Base-by-base conservation (phyloP, 148 eudicot species). In the Drosera capensis region DNA sequence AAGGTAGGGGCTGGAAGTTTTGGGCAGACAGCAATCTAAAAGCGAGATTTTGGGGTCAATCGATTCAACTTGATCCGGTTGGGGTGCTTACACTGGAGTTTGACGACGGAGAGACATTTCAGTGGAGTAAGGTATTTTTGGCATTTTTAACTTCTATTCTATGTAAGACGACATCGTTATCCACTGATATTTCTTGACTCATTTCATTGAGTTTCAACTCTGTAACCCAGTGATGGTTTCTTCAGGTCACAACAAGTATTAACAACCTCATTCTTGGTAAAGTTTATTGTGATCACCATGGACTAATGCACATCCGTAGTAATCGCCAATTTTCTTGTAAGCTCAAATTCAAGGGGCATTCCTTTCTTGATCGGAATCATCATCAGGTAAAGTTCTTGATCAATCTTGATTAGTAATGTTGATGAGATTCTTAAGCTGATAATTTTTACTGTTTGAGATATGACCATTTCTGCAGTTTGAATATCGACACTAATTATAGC, bases 1-100 rank as follows among this genome's bases (percentile, higher is more conserved):
- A 79, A 59, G 96, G 94, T 51, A 76, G 57, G 47, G 96, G 94
- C 21, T 86, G 96, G 96, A 86, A 82, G 58, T 82, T 86, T 59
- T 82, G 79, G 82, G 83, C 79, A 23, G 96, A 86, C 46, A 78
- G 85, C 65, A 76, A 86, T 57, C 60, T 86, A 38, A 86, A 77
- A 67, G 64, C 79, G 43, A 86, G 78, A 56, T 86, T 86, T 53
- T 82, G 96, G 94, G 96, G 96, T 15, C 79, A 77, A 43, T 79
- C 94, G 28, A 86, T 86, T 61, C 96, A 86, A 67, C 79, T 86
- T 61, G 96, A 86, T 57, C 96, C 96, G 25, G 79, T 79, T 42
- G 96, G 96, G 65, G 62, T 62, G 22, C 66, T 86, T 25, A 73
- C 74, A 20, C 49, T 86, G 47, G 82, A 86, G 70, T 86, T 86